These are phyloP conservation scores for Coemansia sp. DNA, from an alignment of 192 early-diverging fungal species.

Conservation along the genomic window DNA sequence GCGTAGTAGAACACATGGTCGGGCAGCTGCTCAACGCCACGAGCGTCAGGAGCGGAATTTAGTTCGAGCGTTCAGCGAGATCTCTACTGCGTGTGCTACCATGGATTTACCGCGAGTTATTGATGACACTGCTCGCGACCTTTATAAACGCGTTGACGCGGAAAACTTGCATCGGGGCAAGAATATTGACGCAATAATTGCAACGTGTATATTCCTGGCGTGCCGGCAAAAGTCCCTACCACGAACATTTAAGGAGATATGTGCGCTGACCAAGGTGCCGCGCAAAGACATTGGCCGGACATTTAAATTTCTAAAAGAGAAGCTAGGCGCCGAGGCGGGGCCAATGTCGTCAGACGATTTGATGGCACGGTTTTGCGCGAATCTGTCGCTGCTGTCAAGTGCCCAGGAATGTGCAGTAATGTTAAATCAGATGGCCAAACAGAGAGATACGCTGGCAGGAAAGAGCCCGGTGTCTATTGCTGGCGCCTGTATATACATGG, in stretches of 20 bases:
- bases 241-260: slow-evolving; percentile 94
- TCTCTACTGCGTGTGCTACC: slow-evolving; percentile 73
- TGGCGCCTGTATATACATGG: slow-evolving; percentile 89
- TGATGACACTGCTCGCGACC: slow-evolving; percentile 77
- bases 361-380: slow-evolving; percentile 79
- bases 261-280: slow-evolving; percentile 81
- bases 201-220: slow-evolving; percentile 90
- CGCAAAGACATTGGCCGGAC: slow-evolving; percentile 92
- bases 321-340: slow-evolving; percentile 58
- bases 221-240: slow-evolving; percentile 80
- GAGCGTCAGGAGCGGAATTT: slow-evolving; percentile 77
- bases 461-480: slow-evolving; percentile 91
- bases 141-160: slow-evolving; percentile 84
- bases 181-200: slow-evolving; percentile 77
- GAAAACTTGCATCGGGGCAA: slow-evolving; percentile 81
- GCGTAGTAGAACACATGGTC: slow-evolving; percentile 33
- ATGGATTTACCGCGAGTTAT: slow-evolving; percentile 77
- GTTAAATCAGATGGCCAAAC: slow-evolving; percentile 68
- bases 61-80: slow-evolving; percentile 72
- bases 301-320: slow-evolving; percentile 55
- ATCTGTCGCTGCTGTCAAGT: slow-evolving; percentile 64
- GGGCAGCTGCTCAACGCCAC: slow-evolving; percentile 68
- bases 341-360: slow-evolving; percentile 71
- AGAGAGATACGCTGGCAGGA: slow-evolving; percentile 83
- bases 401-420: slow-evolving; percentile 72